A percentile compares a stretch with the other conserved stretches of the same genome.
Evolutionary conservation across 805 yeast genomes (phyloP).

Genomic region (Zygosaccharomyces kombuchaensis): DNA sequence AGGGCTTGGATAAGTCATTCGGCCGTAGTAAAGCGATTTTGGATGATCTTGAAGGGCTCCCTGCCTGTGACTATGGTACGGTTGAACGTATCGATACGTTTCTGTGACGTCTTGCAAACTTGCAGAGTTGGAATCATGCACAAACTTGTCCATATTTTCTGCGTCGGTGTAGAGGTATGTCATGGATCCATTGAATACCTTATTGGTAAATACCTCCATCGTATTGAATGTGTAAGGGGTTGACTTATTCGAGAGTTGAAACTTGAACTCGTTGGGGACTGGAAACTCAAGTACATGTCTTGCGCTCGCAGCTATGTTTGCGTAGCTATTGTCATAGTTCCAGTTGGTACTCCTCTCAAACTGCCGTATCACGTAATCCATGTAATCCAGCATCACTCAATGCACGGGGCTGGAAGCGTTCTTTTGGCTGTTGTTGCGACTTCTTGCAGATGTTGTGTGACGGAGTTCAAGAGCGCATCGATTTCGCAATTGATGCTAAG

Average conservation of each 20-base stretch:
- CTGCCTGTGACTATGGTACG: slow-evolving; percentile 30
- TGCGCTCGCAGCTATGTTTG: slow-evolving; percentile 69
- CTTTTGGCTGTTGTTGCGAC: background rate
- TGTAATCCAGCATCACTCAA: slow-evolving; percentile 64
- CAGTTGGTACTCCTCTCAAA: slow-evolving; percentile 69
- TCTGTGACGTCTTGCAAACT: slow-evolving; percentile 64
- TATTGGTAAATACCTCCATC: slow-evolving; percentile 58
- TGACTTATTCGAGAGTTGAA: slow-evolving; percentile 67
- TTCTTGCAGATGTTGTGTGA: background rate
- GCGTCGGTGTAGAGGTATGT: slow-evolving; percentile 72
- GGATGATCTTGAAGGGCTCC: slow-evolving; percentile 9
- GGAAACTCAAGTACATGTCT: slow-evolving; percentile 64
- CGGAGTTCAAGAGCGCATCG: background rate
- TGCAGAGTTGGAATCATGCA: slow-evolving; percentile 45
- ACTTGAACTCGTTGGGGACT: slow-evolving; percentile 60
- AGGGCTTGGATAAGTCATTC: slow-evolving; percentile 83
- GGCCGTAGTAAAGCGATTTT: slow-evolving; percentile 65
- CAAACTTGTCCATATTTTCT: slow-evolving; percentile 46
- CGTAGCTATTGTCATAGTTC: slow-evolving; percentile 75
- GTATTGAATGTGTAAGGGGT: slow-evolving; percentile 68
- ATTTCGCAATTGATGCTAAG: background rate
- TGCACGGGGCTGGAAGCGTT: too few relatives aligned
- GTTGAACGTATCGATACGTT: slow-evolving; percentile 60
- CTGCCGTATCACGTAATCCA: slow-evolving; percentile 78
- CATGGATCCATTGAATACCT: slow-evolving; percentile 70